Conservation (phyloP, 2,329 filamentous ascomycete species). For the Akanthomyces uredinophilus region DNA sequence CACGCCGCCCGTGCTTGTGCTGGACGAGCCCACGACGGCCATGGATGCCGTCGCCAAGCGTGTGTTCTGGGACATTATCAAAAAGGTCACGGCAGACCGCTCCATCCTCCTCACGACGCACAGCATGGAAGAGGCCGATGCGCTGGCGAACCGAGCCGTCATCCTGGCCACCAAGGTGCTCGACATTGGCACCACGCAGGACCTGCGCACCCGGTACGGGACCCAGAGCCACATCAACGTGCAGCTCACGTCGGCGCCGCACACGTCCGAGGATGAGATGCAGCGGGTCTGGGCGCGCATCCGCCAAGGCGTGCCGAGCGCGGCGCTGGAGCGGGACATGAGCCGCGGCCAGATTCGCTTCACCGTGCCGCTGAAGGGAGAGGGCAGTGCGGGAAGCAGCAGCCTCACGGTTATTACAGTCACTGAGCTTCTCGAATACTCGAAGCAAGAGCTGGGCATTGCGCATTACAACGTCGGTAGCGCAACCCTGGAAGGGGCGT, state of each 20-base stretch:
- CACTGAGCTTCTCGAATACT: conserved; percentile 45
- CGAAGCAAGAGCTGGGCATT: conserved; percentile 52
- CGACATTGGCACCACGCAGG: conserved; percentile 55
- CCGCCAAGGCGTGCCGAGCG: conserved; percentile 42
- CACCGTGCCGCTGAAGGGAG: conserved; percentile 14
- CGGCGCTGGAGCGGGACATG: conserved; percentile 50
- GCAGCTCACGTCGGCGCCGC: conserved; percentile 53
- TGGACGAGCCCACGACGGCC: conserved; percentile 78
- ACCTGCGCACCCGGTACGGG: conserved; percentile 53
- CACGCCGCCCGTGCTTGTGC: conserved; percentile 72
- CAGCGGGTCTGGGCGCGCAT: conserved; percentile 52
- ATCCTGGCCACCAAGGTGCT: conserved; percentile 40
- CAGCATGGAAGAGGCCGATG: conserved; percentile 86
- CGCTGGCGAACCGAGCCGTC: conserved; percentile 64
- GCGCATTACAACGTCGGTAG: conserved; percentile 63
- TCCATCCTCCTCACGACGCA: conserved; percentile 80
- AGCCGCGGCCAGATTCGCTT: conserved; percentile 59
- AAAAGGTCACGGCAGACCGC: conserved; percentile 59
- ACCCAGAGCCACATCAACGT: conserved; percentile 60
- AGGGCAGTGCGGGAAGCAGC: neutral
- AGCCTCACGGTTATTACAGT: neutral
- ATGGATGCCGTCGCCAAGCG: conserved; percentile 84
- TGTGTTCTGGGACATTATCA: conserved; percentile 80
- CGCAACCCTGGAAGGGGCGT: conserved; percentile 65
- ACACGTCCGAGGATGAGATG: conserved; percentile 53